phyloP scores from a whole-genome alignment of 495 filamentous ascomycete species.

The Aspergillus nidulans region DNA sequence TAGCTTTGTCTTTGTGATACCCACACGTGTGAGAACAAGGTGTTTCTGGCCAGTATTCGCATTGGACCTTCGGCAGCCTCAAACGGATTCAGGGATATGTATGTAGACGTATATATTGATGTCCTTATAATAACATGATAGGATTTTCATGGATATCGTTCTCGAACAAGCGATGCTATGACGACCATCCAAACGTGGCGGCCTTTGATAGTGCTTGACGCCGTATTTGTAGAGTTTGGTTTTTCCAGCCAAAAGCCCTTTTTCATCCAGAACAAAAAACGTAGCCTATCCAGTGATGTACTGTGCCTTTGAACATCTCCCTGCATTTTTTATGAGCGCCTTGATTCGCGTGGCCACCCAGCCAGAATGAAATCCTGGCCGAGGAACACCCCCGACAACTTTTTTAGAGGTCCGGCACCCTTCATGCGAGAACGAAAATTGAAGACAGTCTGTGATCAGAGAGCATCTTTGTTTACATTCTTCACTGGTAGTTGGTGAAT shows the following conservation, averaged over 20 bases:
- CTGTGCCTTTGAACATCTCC: constrained; percentile 25
- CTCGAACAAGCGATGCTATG: background rate
- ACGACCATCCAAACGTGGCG: background rate
- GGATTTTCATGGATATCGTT: background rate
- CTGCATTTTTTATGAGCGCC: constrained; percentile 21
- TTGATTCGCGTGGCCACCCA: constrained; percentile 29
- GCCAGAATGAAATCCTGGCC: constrained; percentile 24
- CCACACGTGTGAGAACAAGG: no score
- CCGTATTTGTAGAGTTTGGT: background rate
- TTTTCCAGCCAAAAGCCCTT: background rate
- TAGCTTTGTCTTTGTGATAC: constrained; percentile 5
- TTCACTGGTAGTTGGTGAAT: constrained; percentile 19
- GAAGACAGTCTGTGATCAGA: constrained; percentile 36
- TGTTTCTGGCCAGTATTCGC: no score
- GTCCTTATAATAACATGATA: constrained; percentile 6
- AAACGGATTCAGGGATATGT: no score
- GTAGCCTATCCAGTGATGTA: constrained; percentile 17
- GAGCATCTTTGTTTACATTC: constrained; percentile 35
- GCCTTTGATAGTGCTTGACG: background rate
- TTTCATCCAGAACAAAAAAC: background rate
- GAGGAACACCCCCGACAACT: constrained; percentile 20
- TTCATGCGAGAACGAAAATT: constrained; percentile 34
- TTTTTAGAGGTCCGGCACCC: constrained; percentile 32
- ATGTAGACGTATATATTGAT: background rate
- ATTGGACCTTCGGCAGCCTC: no score